Base-by-base conservation (phyloP, 228 moss, liverwort and hornwort genomes). In the Sphagnum fallax region DNA sequence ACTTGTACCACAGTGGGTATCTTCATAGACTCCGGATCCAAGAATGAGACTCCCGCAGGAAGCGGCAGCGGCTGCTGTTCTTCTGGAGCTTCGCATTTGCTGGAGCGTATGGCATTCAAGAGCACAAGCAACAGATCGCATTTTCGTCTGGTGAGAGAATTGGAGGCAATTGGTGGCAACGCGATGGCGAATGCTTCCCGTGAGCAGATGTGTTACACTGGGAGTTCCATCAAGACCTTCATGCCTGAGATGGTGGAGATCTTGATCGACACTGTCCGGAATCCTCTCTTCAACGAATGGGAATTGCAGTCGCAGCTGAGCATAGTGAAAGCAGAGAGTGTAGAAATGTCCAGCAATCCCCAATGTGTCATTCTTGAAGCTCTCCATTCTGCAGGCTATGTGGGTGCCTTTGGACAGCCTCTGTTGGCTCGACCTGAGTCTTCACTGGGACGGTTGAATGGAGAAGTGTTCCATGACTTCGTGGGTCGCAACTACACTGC, bases 171-270 rank as follows among this genome's bases (percentile, higher is more conserved):
- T 32, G 73, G 73, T 15, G 67, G 73, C 5, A 66, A 73, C 57
- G 58, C 67, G 18, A 66, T 65, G 65, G 73, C 67, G 53, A 65
- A 65, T 15, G 73, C 73, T 11, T 66, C 73, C 13, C 65, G 73
- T 2, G 73, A 73, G 67, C 73, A 73, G 58, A 73, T 73, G 73
- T 65, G 60, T 16, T 73, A 73, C 67, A 73, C 66, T 16, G 73
- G 66, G 53, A 67, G 67, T 62, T 50, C 67, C 6, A 66, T 73
- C 55, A 73, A 73, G 57, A 73, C 73, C 10, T 73, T 32, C 57
- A 59, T 73, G 66, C 73, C 73, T 59, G 73, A 73, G 66, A 73
- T 73, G 73, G 65, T 73, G 5, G 73, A 73, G 73, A 53, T 73
- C 51, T 51, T 73, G 53, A 49, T 73, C 9, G 73, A 73, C 53